Evolutionary conservation across 495 filamentous ascomycete species (phyloP).

Genomic region (Talaromyces stipitatus): DNA sequence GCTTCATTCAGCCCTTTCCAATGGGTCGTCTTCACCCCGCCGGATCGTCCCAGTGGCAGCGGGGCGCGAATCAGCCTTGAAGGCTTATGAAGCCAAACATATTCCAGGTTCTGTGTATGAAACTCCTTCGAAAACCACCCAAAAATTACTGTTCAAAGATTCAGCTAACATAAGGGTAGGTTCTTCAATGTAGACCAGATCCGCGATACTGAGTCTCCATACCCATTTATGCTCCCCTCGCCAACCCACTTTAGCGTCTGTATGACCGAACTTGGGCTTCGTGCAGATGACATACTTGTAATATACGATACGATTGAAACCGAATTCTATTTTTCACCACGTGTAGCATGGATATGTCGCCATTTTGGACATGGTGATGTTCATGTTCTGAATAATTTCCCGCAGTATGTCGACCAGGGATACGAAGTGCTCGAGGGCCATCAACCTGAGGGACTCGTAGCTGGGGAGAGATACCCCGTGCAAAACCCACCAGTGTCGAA

Average conservation of each 20-base stretch:
- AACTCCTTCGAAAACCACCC: not conserved
- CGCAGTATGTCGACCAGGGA: conserved; percentile 12
- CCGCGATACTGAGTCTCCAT: conserved; percentile 14
- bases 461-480: conserved; percentile 4
- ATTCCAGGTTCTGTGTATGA: conserved; percentile 23
- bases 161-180: conserved; percentile 4
- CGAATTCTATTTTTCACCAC: conserved; percentile 23
- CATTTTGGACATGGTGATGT: conserved; percentile 20
- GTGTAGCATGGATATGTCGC: conserved; percentile 22
- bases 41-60: conserved; percentile 22
- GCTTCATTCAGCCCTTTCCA: conserved; percentile 5
- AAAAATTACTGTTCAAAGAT: not conserved
- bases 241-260: conserved; percentile 13
- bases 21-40: not conserved
- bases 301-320: conserved; percentile 24
- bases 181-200: conserved; percentile 27
- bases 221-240: conserved; percentile 23
- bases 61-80: conserved; percentile 7
- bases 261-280: conserved; percentile 17
- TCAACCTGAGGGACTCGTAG: not conserved
- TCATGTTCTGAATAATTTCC: conserved; percentile 29
- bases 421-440: conserved; percentile 4
- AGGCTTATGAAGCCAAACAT: conserved; percentile 14
- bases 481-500: not conserved
- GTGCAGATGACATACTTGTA: conserved; percentile 20